Base-by-base conservation (phyloP, 164 flowering plant species). In the Macadamia tetraphylla region DNA sequence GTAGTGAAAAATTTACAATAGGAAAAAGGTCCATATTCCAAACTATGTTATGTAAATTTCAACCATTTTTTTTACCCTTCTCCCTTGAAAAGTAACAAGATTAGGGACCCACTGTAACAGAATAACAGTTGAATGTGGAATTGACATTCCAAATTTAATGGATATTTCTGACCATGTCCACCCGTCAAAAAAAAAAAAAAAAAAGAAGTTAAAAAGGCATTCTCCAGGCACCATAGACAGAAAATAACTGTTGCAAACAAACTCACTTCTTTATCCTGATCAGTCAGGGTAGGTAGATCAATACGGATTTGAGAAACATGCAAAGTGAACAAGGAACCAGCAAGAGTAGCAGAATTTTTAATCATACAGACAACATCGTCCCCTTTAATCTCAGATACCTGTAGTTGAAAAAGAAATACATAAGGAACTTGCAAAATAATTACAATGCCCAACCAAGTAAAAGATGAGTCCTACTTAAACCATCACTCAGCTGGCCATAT, bases 291-390 rank as follows among this genome's bases (percentile, higher is more conserved):
- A 31, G 95, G 97, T 76, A 89, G 69, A 42, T 84, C 87, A 74
- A 91, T 89, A 75, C 35, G 97, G 68, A 89, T 74, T 85, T 91
- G 93, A 68, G 91, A 83, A 62, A 72, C 82, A 71, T 91, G 97
- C 75, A 91, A 66, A 17, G 95, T 91, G 79, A 86, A 91, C 76
- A 88, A 69, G 62, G 95, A 77, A 23, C 95, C 95, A 58, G 88
- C 73, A 77, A 91, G 74, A 31, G 95, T 89, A 51, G 95, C 90
- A 67, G 93, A 58, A 62, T 91, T 91, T 83, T 89, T 91, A 63
- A 85, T 69, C 48, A 80, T 69, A 76, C 97, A 89, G 65, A 85
- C 82, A 46, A 91, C 93, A 77, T 91, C 95, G 46, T 82, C 81
- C 9, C 87, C 95, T 66, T 86, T 82, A 60, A 89, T 79, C 70